Evolutionary conservation across 768 basidiomycete species (phyloP).

Genomic region (Phanerodontia chrysosporium): DNA sequence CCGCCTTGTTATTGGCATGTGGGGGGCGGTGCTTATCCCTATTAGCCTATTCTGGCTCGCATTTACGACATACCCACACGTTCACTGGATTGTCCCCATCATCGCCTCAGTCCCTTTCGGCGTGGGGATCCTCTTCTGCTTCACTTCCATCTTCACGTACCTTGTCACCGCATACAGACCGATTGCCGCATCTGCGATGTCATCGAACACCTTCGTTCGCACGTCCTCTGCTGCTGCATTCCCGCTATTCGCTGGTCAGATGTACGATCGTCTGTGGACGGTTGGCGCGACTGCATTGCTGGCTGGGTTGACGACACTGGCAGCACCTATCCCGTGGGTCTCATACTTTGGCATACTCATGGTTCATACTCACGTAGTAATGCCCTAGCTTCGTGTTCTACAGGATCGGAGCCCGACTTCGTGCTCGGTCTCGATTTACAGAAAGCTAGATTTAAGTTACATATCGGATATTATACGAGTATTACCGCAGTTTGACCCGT

Average conservation of each 20-base stretch:
- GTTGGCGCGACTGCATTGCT: conserved; percentile 37
- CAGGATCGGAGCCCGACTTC: conserved; percentile 41
- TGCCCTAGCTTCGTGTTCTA: conserved; percentile 43
- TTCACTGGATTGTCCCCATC: conserved; percentile 47
- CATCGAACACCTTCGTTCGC: conserved; percentile 54
- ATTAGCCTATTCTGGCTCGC: conserved; percentile 51
- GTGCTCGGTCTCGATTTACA: conserved; percentile 41
- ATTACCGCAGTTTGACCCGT: too few species aligned
- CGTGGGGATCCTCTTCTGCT: conserved; percentile 57
- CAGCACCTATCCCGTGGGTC: conserved; percentile 35
- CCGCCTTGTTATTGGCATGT: conserved; percentile 60
- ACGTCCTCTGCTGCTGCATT: conserved; percentile 37
- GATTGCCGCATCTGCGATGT: conserved; percentile 56
- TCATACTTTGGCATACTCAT: neutral
- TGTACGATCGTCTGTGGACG: conserved; percentile 36
- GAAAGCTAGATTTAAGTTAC: neutral
- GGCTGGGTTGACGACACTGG: conserved; percentile 34
- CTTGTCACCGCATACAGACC: conserved; percentile 49
- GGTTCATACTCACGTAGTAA: neutral
- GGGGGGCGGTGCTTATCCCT: conserved; percentile 52
- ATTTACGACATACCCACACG: conserved; percentile 44
- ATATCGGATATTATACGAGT: too few species aligned
- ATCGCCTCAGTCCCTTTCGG: conserved; percentile 45
- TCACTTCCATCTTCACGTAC: conserved; percentile 64
- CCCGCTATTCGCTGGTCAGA: conserved; percentile 37